Conservation (phyloP, 768 basidiomycete genomes). For the Amanita rimosa region DNA sequence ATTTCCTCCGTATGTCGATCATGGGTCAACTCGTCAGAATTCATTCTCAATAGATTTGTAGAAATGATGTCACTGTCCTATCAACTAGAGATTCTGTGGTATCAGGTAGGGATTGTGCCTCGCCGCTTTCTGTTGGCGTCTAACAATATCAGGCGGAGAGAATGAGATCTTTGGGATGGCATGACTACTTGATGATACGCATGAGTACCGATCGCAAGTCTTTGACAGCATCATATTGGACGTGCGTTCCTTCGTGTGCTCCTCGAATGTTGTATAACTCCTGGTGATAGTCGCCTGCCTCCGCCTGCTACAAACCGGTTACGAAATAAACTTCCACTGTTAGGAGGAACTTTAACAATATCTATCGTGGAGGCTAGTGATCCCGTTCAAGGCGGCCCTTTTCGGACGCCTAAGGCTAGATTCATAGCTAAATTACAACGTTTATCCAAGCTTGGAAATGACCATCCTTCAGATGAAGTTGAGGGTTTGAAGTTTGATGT, state of each 20-base stretch:
- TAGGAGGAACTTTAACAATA: conserved; percentile 68
- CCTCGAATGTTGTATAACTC: background rate
- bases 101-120: conserved; percentile 33
- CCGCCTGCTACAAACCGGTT: conserved; percentile 16
- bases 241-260: conserved; percentile 33
- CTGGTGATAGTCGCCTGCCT: conserved; percentile 16
- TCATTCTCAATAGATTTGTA: conserved; percentile 17
- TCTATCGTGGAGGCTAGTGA: conserved; percentile 49
- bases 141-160: conserved; percentile 42
- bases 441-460: conserved; percentile 43
- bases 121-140: background rate
- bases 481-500: conserved; percentile 61
- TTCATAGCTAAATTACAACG: conserved; percentile 54
- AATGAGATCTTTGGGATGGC: conserved; percentile 83
- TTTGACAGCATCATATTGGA: conserved; percentile 78
- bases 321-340: conserved; percentile 37
- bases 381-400: conserved; percentile 26
- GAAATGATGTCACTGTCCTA: conserved; percentile 90
- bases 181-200: conserved; percentile 58
- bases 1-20: conserved; percentile 68
- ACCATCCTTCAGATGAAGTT: conserved; percentile 61
- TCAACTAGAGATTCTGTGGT: conserved; percentile 83
- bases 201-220: conserved; percentile 59
- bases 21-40: background rate
- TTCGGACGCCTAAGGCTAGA: conserved; percentile 41